Evolutionary conservation across 169 alveolate species (phyloP).

Genomic region (Plasmodium berghei): DNA sequence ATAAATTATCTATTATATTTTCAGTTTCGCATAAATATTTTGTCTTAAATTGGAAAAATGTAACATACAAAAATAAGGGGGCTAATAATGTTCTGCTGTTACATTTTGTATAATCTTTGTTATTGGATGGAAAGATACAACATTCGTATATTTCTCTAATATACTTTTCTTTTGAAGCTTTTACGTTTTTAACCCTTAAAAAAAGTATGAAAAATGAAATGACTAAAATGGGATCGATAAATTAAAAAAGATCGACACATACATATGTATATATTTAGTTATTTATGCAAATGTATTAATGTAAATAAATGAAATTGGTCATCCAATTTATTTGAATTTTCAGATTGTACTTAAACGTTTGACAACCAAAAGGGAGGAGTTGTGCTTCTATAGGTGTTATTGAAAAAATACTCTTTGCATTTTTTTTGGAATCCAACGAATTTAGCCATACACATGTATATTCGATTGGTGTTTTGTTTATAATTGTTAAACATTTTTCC

Average conservation of each 20-base stretch:
- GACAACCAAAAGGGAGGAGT: conserved; percentile 51
- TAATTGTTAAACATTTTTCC: conserved; percentile 55
- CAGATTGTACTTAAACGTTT: conserved; percentile 33
- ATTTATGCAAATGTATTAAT: neutral
- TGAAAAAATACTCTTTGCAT: conserved; percentile 11
- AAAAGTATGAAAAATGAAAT: neutral
- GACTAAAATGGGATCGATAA: neutral
- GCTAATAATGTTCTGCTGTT: conserved; percentile 70
- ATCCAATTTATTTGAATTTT: neutral
- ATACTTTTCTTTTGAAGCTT: conserved; percentile 33
- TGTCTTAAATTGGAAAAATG: conserved; percentile 60
- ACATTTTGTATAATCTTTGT: conserved; percentile 70
- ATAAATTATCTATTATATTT: conserved; percentile 19
- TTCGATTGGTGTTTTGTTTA: conserved; percentile 68
- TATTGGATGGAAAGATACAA: conserved; percentile 66
- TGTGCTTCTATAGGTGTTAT: conserved; percentile 58
- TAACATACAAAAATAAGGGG: conserved; percentile 59
- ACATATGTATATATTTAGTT: conserved; percentile 12
- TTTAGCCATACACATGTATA: conserved; percentile 72
- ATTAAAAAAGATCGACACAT: neutral
- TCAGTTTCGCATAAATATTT: conserved; percentile 70
- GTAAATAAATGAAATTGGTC: neutral
- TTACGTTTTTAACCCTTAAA: conserved; percentile 65
- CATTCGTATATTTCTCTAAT: conserved; percentile 58
- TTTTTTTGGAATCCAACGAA: conserved; percentile 19